Percentiles rank a stretch among this genome's conserved stretches.
phyloP scores from a whole-genome alignment of 768 basidiomycete genomes.

The Mycena leptocephala region DNA sequence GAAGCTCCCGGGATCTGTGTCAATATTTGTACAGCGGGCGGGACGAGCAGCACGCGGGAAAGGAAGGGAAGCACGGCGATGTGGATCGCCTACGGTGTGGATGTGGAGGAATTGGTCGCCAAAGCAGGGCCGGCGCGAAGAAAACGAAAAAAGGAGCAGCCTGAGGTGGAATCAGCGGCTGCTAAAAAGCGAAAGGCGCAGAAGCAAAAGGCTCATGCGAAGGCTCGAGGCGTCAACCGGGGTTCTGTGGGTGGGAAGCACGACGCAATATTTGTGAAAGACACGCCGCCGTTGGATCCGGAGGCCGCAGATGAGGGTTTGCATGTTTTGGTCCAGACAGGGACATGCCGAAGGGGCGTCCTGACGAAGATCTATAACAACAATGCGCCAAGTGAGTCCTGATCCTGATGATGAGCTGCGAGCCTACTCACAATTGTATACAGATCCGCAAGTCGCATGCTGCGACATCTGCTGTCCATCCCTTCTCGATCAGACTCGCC shows the following conservation, averaged over 20 bases:
- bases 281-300: too few relatives aligned
- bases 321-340: background rate
- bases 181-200: background rate
- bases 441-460: background rate
- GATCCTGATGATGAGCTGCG: too few relatives aligned
- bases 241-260: background rate
- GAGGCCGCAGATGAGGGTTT: background rate
- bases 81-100: too few relatives aligned
- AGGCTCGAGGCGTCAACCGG: background rate
- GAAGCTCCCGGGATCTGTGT: background rate
- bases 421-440: background rate
- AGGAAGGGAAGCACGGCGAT: too few relatives aligned
- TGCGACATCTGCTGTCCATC: slow-evolving; percentile 3
- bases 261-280: too few relatives aligned
- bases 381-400: too few relatives aligned
- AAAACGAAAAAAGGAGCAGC: background rate
- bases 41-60: background rate
- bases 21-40: background rate
- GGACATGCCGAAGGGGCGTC: too few relatives aligned
- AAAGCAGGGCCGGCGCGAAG: too few relatives aligned
- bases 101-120: too few relatives aligned
- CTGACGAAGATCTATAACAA: too few relatives aligned
- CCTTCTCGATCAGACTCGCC: background rate
- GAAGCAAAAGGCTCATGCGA: slow-evolving; percentile 28
- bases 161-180: background rate